Conservation (phyloP, 805 yeast species). For the Saturnispora silvae region DNA sequence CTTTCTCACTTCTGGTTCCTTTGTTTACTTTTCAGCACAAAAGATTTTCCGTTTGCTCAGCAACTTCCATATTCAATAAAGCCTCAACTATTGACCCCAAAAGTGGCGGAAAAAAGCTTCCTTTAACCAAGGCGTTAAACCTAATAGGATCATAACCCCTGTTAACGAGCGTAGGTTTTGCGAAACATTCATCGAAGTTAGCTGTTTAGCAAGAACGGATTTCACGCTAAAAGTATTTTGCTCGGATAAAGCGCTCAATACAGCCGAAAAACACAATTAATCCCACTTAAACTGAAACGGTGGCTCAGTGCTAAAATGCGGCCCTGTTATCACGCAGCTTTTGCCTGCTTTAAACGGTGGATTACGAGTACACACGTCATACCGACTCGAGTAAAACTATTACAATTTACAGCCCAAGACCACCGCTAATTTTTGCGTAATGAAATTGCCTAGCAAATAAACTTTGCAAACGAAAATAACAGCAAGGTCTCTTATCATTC, state of each 20-base stretch:
- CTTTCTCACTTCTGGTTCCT: too few species aligned
- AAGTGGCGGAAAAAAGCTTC: too few species aligned
- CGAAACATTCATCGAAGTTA: constrained; percentile 30
- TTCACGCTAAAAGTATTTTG: constrained; percentile 37
- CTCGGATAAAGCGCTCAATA: constrained; percentile 47
- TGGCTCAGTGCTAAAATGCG: constrained; percentile 44
- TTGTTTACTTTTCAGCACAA: neutral
- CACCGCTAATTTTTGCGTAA: too few species aligned
- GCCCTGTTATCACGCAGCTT: constrained; percentile 35
- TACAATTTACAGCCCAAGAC: too few species aligned
- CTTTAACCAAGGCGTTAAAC: too few species aligned
- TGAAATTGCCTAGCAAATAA: too few species aligned
- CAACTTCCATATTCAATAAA: neutral
- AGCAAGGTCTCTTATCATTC: too few species aligned
- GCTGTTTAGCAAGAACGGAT: constrained; percentile 31
- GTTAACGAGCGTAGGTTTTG: constrained; percentile 38
- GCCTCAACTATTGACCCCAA: neutral
- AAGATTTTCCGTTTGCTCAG: neutral
- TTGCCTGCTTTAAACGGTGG: constrained; percentile 9
- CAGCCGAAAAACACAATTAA: constrained; percentile 40
- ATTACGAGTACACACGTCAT: neutral
- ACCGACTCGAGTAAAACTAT: neutral
- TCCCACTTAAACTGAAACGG: constrained; percentile 38
- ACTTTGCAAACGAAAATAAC: too few species aligned
- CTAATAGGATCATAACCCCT: constrained; percentile 32